Percentiles rank a stretch among this genome's conserved stretches.
These are phyloP conservation scores for Blastobotrys illinoisensis DNA, from an alignment of 1,139 yeast genomes.

Conservation along the genomic window DNA sequence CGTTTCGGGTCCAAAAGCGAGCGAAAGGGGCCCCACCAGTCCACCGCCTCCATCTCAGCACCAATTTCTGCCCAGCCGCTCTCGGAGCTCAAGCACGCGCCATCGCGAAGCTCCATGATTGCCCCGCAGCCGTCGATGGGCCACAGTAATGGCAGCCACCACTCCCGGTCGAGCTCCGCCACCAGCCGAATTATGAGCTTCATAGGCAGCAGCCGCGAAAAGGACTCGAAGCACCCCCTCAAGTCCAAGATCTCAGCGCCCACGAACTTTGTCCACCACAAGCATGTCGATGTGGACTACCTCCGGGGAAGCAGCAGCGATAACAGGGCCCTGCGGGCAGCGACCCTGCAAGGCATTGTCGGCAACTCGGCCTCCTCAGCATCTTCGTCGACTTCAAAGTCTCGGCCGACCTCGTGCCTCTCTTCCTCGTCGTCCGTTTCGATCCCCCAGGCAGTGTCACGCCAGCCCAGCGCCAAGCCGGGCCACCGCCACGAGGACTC, in stretches of 20 bases:
- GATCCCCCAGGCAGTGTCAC: not conserved
- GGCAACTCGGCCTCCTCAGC: not conserved
- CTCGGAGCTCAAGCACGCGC: slow-evolving; percentile 2
- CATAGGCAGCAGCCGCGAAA: slow-evolving; percentile 1
- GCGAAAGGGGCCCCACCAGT: not conserved
- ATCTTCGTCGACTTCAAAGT: not conserved
- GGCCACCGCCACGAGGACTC: slow-evolving; percentile 11
- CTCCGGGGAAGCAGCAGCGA: slow-evolving; percentile 10
- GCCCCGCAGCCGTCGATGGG: not conserved
- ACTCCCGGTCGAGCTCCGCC: not conserved
- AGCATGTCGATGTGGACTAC: slow-evolving; percentile 23
- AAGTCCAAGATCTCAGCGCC: slow-evolving; percentile 22
- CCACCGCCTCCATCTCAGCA: not conserved
- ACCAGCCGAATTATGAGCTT: slow-evolving; percentile 7
- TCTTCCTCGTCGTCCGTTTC: not conserved
- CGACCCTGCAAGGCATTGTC: slow-evolving; percentile 4
- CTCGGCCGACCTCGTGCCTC: slow-evolving; percentile 3
- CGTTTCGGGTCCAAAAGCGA: slow-evolving; percentile 10
- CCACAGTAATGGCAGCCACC: not conserved
- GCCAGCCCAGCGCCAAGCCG: not conserved
- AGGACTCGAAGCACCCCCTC: slow-evolving; percentile 1
- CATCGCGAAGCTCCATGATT: slow-evolving; percentile 6
- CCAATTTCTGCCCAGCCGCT: not conserved
- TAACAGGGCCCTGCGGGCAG: slow-evolving; percentile 6
- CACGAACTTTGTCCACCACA: slow-evolving; percentile 25